Conservation (phyloP, 495 filamentous ascomycete genomes). For the Aspergillus cristatus region DNA sequence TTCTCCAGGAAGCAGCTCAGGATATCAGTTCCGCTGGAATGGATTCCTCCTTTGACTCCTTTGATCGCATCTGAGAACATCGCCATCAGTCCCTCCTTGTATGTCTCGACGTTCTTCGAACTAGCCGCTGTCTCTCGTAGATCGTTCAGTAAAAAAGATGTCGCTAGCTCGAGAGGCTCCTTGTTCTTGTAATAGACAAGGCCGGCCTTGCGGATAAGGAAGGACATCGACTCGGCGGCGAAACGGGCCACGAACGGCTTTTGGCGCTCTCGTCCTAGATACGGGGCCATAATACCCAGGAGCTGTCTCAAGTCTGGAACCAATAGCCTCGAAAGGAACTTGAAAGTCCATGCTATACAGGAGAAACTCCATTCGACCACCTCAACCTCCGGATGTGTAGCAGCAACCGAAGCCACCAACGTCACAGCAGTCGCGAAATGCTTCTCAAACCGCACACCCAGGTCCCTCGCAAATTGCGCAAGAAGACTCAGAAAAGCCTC, state of each 20-base stretch:
- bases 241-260: slow-evolving; percentile 82
- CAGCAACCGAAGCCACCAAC: slow-evolving; percentile 56
- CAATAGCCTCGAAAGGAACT: slow-evolving; percentile 81
- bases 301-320: slow-evolving; percentile 78
- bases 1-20: slow-evolving; percentile 51
- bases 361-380: slow-evolving; percentile 96
- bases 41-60: slow-evolving; percentile 65
- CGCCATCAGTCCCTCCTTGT: slow-evolving; percentile 80
- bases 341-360: slow-evolving; percentile 91
- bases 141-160: slow-evolving; percentile 60
- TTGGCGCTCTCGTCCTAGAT: slow-evolving; percentile 74
- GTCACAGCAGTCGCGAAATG: slow-evolving; percentile 66
- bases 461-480: slow-evolving; percentile 83
- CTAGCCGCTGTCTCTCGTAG: slow-evolving; percentile 43
- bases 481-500: slow-evolving; percentile 81
- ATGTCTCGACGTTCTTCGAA: slow-evolving; percentile 42
- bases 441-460: slow-evolving; percentile 80
- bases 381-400: slow-evolving; percentile 56
- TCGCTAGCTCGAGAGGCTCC: slow-evolving; percentile 53
- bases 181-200: slow-evolving; percentile 62
- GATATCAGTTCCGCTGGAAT: slow-evolving; percentile 71
- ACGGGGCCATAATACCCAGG: slow-evolving; percentile 70
- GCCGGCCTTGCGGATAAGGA: slow-evolving; percentile 81
- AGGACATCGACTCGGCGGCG: slow-evolving; percentile 89
- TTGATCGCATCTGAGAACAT: slow-evolving; percentile 85